Base-by-base conservation (phyloP, 176 grass and related monocot genomes). In the Oryza longistaminata region DNA sequence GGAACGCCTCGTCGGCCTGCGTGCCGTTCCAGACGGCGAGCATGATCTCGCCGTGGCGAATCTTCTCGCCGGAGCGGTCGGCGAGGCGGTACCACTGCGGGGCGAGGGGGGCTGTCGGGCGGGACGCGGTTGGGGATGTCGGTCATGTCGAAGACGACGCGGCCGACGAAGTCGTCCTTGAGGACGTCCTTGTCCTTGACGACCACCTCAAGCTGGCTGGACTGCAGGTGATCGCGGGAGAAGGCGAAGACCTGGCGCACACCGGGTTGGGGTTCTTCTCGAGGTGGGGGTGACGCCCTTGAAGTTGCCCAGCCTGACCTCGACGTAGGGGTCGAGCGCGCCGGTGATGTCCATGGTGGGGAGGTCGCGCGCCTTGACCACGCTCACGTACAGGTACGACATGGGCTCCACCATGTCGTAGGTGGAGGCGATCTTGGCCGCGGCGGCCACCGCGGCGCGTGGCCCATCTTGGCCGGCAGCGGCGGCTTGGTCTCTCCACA, bases 291-390 rank as follows among this genome's bases (percentile, higher is more conserved):
- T 98, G 0, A 67, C 80, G 74, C 91, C 95, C 84, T 92, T 90
- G 81, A 80, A 98, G 80, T 95, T 92, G 10, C 95, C 95, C 5
- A 95, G 76, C 90, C 80, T 92, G 26, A 97, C 90, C 90, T 97
- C 92, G 9, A 93, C 95, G 85, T 60, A 97, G 21, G 95, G 95
- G 84, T 97, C 95, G 22, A 94, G 90, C 60, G 85, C 86, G 39
- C 95, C 91, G 0, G 95, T 93, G 11, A 98, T 3, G 68, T 95
- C 93, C 87, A 77, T 93, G 34, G 46, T 79, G 3, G 91, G 91
- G 2, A 98, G 95, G 77, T 95, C 89, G 1, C 91, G 89, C 2
- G 93, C 95, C 85, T 91, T 97, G n/a, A 94, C 75, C 0, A 97
- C 94, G 71, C 25, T 87, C n/a, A 94, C 90, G 82, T 85, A 97